These are phyloP conservation scores for Komagataella populi DNA, from an alignment of 805 yeast genomes.

Conservation along the genomic window DNA sequence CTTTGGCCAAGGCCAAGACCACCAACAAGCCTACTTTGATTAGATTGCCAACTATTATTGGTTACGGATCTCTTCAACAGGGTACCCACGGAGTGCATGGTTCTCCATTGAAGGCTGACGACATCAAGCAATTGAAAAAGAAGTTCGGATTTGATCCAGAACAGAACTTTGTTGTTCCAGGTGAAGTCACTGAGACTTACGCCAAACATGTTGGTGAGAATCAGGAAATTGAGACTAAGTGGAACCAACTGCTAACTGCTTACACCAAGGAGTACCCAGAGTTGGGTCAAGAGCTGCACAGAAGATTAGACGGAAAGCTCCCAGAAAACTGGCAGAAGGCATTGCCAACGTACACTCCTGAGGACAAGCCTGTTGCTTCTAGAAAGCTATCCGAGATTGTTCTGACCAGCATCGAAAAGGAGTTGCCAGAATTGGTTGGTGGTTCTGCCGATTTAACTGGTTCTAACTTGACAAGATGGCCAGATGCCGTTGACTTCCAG, in stretches of 20 bases:
- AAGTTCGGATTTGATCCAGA: conserved; percentile 83
- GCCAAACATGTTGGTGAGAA: conserved; percentile 44
- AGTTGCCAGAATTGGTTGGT: conserved; percentile 81
- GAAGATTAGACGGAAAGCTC: conserved; percentile 67
- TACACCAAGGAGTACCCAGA: conserved; percentile 65
- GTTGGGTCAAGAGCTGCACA: conserved; percentile 61
- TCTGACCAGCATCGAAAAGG: conserved; percentile 44
- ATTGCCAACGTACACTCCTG: conserved; percentile 69
- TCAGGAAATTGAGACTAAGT: conserved; percentile 54
- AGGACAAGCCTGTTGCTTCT: conserved; percentile 78
- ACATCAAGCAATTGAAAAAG: conserved; percentile 72
- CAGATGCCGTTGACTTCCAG: conserved; percentile 83
- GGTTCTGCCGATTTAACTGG: conserved; percentile 98
- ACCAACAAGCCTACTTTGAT: conserved; percentile 84
- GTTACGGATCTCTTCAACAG: conserved; percentile 74
- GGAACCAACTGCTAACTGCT: conserved; percentile 51
- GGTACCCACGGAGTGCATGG: conserved; percentile 96
- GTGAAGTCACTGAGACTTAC: conserved; percentile 69
- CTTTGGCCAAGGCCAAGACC: conserved; percentile 72
- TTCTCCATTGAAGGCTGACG: conserved; percentile 89
- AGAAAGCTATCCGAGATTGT: conserved; percentile 87
- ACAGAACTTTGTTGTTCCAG: conserved; percentile 64
- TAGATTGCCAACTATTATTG: conserved; percentile 82
- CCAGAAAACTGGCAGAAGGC: conserved; percentile 71
- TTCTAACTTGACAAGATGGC: conserved; percentile 87